Evolutionary conservation across 2,329 filamentous ascomycete genomes (phyloP).

Genomic region (Lecanosticta acicola): DNA sequence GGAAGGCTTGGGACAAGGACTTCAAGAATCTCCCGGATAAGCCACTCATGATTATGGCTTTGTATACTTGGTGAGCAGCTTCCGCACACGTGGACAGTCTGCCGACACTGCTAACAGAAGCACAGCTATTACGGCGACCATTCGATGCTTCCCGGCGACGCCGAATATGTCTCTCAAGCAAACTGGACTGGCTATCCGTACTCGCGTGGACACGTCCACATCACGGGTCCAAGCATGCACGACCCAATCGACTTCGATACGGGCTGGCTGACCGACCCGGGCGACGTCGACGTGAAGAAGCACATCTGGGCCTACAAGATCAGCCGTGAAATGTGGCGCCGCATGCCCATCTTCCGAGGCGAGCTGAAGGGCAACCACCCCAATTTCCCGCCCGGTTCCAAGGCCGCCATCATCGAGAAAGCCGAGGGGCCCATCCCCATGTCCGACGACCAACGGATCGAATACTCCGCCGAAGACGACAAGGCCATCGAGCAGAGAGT

Average conservation of each 20-base stretch:
- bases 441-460: slow-evolving; percentile 44
- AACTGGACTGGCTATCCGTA: slow-evolving; percentile 56
- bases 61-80: slow-evolving; percentile 33
- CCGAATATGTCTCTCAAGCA: slow-evolving; percentile 50
- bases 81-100: not conserved
- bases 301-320: slow-evolving; percentile 61
- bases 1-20: slow-evolving; percentile 51
- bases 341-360: slow-evolving; percentile 48
- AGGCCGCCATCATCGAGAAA: slow-evolving; percentile 38
- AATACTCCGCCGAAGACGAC: slow-evolving; percentile 36
- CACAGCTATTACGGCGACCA: slow-evolving; percentile 30
- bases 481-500: slow-evolving; percentile 39
- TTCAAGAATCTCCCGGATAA: slow-evolving; percentile 45
- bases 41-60: slow-evolving; percentile 45
- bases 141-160: slow-evolving; percentile 30
- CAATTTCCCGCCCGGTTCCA: slow-evolving; percentile 37
- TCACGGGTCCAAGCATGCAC: slow-evolving; percentile 42
- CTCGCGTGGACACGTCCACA: slow-evolving; percentile 58
- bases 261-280: slow-evolving; percentile 51
- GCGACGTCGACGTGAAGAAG: slow-evolving; percentile 55
- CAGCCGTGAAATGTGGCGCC: slow-evolving; percentile 55
- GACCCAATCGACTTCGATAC: slow-evolving; percentile 52
- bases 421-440: slow-evolving; percentile 34
- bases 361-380: slow-evolving; percentile 38
- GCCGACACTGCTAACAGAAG: not conserved